Conservation (phyloP, 495 filamentous ascomycete species). For the Penicillium manginii region DNA sequence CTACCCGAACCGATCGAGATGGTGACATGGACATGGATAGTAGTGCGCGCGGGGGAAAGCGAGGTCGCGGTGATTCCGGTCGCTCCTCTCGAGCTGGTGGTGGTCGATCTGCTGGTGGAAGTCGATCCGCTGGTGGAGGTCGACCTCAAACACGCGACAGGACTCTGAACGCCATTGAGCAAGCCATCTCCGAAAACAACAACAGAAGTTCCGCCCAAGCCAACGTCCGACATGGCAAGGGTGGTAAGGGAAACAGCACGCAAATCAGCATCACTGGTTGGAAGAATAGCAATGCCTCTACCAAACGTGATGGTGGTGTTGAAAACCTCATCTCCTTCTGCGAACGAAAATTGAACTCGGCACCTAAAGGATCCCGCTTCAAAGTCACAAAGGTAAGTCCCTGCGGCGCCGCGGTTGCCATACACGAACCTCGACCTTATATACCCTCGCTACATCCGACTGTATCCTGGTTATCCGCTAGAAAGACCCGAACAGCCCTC, state of each 20-base stretch:
- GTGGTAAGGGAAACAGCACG: slow-evolving; percentile 26
- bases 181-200: slow-evolving; percentile 41
- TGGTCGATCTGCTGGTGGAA: slow-evolving; percentile 13
- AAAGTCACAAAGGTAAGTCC: slow-evolving; percentile 85
- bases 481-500: slow-evolving; percentile 46
- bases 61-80: slow-evolving; percentile 11
- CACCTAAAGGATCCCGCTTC: slow-evolving; percentile 53
- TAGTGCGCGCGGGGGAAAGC: slow-evolving; percentile 32
- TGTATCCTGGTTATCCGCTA: slow-evolving; percentile 49
- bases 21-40: slow-evolving; percentile 82
- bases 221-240: slow-evolving; percentile 41
- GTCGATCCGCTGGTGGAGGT: slow-evolving; percentile 24
- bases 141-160: slow-evolving; percentile 33
- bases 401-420: slow-evolving; percentile 14
- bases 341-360: slow-evolving; percentile 70
- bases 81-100: slow-evolving; percentile 23
- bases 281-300: slow-evolving; percentile 73
- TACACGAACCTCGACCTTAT: slow-evolving; percentile 49
- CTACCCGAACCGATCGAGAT: slow-evolving; percentile 68
- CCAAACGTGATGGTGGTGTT: slow-evolving; percentile 71
- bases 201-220: slow-evolving; percentile 39
- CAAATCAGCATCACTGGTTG: slow-evolving; percentile 68
- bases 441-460: slow-evolving; percentile 29
- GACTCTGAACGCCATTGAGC: slow-evolving; percentile 42
- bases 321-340: slow-evolving; percentile 75